Conservation (phyloP, 306 rosid genomes). For the Vicia faba region DNA sequence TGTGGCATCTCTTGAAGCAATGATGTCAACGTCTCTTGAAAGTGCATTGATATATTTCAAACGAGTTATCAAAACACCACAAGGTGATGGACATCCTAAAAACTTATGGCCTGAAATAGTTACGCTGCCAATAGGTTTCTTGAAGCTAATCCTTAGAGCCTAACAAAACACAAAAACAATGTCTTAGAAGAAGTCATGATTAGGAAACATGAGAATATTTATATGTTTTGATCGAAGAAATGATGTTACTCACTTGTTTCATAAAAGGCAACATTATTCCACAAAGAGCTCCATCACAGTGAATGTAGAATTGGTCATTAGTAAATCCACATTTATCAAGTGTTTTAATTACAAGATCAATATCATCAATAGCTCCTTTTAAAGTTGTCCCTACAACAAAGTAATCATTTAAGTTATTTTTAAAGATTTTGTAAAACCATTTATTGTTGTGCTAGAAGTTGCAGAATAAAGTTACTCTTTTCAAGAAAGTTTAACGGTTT, state of each 20-base stretch:
- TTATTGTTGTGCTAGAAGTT: no score
- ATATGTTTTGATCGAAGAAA: background rate
- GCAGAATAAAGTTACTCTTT: no score
- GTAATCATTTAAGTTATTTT: background rate
- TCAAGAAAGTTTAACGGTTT: no score
- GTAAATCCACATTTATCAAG: conserved; percentile 44
- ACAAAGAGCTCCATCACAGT: conserved; percentile 29
- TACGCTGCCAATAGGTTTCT: conserved; percentile 36
- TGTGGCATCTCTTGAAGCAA: conserved; percentile 28
- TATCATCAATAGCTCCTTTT: conserved; percentile 20
- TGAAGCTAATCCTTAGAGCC: conserved; percentile 33
- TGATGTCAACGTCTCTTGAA: conserved; percentile 34
- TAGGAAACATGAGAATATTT: background rate
- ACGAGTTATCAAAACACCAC: conserved; percentile 44
- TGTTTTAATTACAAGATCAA: conserved; percentile 56
- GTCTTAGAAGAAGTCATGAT: background rate
- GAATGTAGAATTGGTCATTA: conserved; percentile 32
- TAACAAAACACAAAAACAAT: background rate
- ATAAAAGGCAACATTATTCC: conserved; percentile 31
- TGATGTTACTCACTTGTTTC: conserved; percentile 7
- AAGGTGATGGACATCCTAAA: conserved; percentile 33
- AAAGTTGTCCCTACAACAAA: conserved; percentile 52
- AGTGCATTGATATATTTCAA: conserved; percentile 55
- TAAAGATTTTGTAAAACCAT: no score
- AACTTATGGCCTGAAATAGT: conserved; percentile 31